Base-by-base conservation (phyloP, 2,329 filamentous ascomycete genomes). In the Colletotrichum brevisporum region DNA sequence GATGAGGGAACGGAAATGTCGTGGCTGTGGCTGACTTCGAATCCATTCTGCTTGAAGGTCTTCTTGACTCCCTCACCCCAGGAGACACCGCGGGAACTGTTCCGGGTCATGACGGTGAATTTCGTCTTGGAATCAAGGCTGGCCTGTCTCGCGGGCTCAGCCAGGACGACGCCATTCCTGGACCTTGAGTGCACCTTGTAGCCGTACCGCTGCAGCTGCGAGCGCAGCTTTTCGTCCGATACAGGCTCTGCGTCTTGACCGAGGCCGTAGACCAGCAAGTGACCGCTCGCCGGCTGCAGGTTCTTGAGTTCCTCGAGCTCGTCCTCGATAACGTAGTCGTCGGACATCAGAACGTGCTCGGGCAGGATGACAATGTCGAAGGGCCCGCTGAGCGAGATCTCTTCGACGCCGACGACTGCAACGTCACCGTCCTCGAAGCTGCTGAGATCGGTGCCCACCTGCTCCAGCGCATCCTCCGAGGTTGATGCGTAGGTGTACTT, bases 401-500 rank as follows among this genome's bases (percentile, higher is more conserved):
- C 56, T n/a, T 67, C 63, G 3, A 67, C 41, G 15, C 61, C 43
- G 1, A 67, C 21, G 13, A 67, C 51, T 4, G 63, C 61, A 4
- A 67, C 52, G 13, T 62, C 63, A 2, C 48, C 27, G 1, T 13
- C 43, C 21, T 56, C 15, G 2, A 18, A 13, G 6, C 15, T 26
- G n/a, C 8, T 52, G n/a, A 56, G 8, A 6, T 27, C 16, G 2
- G 54, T 51, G 4, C 50, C 48, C 3, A 56, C 21, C 2, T 51
- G 50, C 10, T 62, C 43, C 21, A 67, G 26, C 0, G 62, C 39
- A 5, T 67, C 63, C 12, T 62, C 63, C 10, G 63, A 62, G 6
- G 51, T 61, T 5, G 39, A 62, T 4, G 61, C 63, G 13, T 67
- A 67, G 4, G 57, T 67, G 51, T 63, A 63, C n/a, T 56, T 27